phyloP scores from a whole-genome alignment of 768 basidiomycete genomes.

The Lactarius sanguifluus region DNA sequence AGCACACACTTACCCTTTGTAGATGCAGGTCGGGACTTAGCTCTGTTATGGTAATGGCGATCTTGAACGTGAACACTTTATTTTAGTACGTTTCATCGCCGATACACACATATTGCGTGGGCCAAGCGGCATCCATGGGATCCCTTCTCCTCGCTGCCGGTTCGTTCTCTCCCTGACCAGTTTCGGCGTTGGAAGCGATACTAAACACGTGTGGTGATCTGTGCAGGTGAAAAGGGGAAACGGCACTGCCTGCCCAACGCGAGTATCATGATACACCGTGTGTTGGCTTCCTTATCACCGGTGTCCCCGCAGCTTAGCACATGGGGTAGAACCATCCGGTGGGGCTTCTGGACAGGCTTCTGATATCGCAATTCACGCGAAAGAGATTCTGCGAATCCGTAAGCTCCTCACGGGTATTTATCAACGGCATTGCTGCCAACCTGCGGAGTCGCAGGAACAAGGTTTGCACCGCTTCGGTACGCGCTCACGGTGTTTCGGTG shows the following conservation, averaged over 20 bases:
- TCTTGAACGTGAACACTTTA: not conserved
- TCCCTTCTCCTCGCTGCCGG: slow-evolving; percentile 88
- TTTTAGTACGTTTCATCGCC: slow-evolving; percentile 82
- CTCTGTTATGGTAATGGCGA: not conserved
- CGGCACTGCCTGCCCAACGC: slow-evolving; percentile 91
- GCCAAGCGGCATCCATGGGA: slow-evolving; percentile 96
- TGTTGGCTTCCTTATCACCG: slow-evolving; percentile 33
- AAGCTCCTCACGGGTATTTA: slow-evolving; percentile 85
- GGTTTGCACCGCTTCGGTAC: slow-evolving; percentile 78
- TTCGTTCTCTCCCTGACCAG: slow-evolving; percentile 29
- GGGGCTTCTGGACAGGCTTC: slow-evolving; percentile 94
- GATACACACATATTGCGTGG: slow-evolving; percentile 95
- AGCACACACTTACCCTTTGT: slow-evolving; percentile 10
- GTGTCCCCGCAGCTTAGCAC: slow-evolving; percentile 4
- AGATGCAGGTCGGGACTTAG: slow-evolving; percentile 58
- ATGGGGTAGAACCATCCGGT: slow-evolving; percentile 80
- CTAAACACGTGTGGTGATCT: slow-evolving; percentile 23
- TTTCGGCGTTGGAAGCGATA: not conserved
- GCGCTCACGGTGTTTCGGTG: slow-evolving; percentile 33
- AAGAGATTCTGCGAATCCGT: slow-evolving; percentile 90
- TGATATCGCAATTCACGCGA: slow-evolving; percentile 97
- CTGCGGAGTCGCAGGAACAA: slow-evolving; percentile 59
- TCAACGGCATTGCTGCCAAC: slow-evolving; percentile 75
- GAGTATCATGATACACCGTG: slow-evolving; percentile 98
- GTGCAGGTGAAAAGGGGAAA: slow-evolving; percentile 76